These are phyloP conservation scores for Mikania micrantha DNA, from an alignment of 129 eudicot species.

Conservation along the genomic window DNA sequence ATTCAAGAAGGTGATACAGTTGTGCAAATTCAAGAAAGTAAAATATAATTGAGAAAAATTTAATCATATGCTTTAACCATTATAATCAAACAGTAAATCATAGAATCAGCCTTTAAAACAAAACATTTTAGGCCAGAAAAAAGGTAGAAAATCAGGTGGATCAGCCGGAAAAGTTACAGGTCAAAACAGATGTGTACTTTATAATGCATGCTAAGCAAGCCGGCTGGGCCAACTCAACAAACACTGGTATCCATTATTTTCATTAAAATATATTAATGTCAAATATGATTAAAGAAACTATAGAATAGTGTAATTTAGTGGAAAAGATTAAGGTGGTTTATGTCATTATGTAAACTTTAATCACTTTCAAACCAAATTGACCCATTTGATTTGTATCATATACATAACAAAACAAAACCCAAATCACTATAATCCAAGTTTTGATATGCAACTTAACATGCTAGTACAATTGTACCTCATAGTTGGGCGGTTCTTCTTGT, in stretches of 20 bases:
- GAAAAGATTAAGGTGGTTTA: not conserved
- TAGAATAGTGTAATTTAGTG: not conserved
- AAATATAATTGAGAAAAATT: not conserved
- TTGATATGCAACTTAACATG: not conserved
- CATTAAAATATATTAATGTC: not conserved
- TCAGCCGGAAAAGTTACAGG: not conserved
- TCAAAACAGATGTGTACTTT: not conserved
- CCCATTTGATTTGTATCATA: not conserved
- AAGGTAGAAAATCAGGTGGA: not conserved
- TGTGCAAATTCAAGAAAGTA: not conserved
- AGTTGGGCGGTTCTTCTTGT: slow-evolving; percentile 79
- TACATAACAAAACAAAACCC: not conserved
- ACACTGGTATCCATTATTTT: not conserved
- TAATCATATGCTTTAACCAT: not conserved
- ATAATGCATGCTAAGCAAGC: not conserved
- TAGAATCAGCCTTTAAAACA: not conserved
- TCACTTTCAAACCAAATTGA: not conserved
- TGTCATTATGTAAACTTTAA: not conserved
- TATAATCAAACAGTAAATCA: too few species aligned
- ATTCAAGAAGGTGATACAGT: slow-evolving; percentile 1
- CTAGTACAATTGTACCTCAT: slow-evolving; percentile 76
- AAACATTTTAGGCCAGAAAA: not conserved
- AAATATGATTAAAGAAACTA: not conserved
- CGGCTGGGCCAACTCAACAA: not conserved
- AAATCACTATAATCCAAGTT: not conserved